Conservation (phyloP, 73 alveolate species). For the Halteria grandinella region DNA sequence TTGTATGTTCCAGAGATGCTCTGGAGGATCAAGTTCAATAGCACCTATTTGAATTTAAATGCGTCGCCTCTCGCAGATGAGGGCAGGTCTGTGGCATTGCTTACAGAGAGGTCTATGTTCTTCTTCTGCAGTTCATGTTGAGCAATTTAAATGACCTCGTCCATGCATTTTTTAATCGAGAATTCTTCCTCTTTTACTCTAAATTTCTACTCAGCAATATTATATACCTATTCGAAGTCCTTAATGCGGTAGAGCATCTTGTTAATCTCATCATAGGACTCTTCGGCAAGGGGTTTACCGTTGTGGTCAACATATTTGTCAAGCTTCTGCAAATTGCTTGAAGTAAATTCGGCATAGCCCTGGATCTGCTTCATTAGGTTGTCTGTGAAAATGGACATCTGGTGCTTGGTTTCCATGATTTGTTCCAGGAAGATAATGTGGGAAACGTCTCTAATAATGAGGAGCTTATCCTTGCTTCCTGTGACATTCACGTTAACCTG, state of each 20-base stretch:
- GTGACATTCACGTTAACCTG: constrained; percentile 17
- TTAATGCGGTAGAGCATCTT: constrained; percentile 26
- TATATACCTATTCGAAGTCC: constrained; percentile 19
- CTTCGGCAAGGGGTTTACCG: constrained; percentile 33
- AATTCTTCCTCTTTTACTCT: constrained; percentile 19
- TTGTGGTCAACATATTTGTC: constrained; percentile 14
- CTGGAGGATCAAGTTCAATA: constrained; percentile 6
- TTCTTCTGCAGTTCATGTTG: constrained; percentile 7
- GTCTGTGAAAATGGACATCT: constrained; percentile 27
- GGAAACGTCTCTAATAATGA: constrained; percentile 17
- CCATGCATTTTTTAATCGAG: background rate
- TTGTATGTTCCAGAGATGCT: constrained; percentile 23
- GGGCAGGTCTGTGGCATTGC: constrained; percentile 6
- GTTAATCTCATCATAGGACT: constrained; percentile 20
- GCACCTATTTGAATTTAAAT: background rate
- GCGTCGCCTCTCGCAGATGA: background rate
- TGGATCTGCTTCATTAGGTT: constrained; percentile 5
- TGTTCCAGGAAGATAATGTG: constrained; percentile 17
- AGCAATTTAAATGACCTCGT: constrained; percentile 18
- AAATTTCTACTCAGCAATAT: constrained; percentile 16
- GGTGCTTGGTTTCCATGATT: constrained; percentile 20
- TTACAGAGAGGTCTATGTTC: background rate
- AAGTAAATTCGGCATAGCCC: constrained; percentile 7
- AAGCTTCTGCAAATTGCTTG: constrained; percentile 3
- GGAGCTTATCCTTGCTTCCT: constrained; percentile 25